These are phyloP conservation scores for Echium plantagineum DNA, from an alignment of 257 asterid genomes.

Conservation along the genomic window DNA sequence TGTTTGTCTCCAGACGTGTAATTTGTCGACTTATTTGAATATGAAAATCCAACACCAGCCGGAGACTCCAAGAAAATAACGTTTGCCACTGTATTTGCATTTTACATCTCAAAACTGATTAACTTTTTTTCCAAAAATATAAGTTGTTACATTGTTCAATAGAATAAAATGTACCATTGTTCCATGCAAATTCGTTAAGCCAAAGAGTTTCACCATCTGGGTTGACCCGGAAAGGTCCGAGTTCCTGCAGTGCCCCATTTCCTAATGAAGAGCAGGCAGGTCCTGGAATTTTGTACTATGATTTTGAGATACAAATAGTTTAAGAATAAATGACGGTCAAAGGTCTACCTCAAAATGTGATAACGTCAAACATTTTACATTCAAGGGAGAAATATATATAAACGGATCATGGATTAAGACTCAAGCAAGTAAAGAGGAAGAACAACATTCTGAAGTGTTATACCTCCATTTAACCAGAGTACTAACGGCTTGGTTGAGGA, in stretches of 20 bases:
- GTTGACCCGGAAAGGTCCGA: conserved; percentile 60
- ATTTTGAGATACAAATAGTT: too few species aligned
- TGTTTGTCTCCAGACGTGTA: conserved; percentile 35
- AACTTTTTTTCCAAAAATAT: not conserved
- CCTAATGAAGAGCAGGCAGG: conserved; percentile 88
- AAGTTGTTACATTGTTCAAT: not conserved
- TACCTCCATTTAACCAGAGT: conserved; percentile 36
- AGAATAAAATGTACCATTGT: conserved; percentile 20
- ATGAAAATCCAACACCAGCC: conserved; percentile 71
- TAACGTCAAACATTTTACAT: too few species aligned
- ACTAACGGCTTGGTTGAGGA: conserved; percentile 22
- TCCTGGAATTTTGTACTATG: too few species aligned
- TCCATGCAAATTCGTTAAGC: conserved; percentile 53
- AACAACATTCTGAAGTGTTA: too few species aligned
- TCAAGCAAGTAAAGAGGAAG: too few species aligned
- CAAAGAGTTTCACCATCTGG: conserved; percentile 45
- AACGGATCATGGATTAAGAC: too few species aligned
- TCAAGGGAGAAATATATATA: too few species aligned
- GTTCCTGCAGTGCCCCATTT: conserved; percentile 49
- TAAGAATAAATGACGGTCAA: too few species aligned
- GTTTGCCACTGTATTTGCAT: conserved; percentile 47
- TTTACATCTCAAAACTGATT: not conserved
- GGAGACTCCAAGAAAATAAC: conserved; percentile 64
- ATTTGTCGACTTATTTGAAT: conserved; percentile 50
- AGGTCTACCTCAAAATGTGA: too few species aligned